These are phyloP conservation scores for Monosporozyma solicola DNA, from an alignment of 805 yeast genomes.

Conservation along the genomic window DNA sequence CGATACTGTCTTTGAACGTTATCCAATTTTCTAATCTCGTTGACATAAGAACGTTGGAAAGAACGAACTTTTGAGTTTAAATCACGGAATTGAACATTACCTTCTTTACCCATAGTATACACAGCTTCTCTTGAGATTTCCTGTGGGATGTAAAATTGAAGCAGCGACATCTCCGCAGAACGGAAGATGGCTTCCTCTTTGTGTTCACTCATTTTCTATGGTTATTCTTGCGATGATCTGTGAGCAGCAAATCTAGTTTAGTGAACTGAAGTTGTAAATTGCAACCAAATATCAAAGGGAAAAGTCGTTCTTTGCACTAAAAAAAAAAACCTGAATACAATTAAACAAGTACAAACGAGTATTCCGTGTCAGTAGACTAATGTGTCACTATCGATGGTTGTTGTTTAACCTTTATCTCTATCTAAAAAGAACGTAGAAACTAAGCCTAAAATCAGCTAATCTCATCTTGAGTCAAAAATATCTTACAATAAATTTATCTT, in stretches of 20 bases:
- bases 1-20: slow-evolving; percentile 81
- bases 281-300: not conserved
- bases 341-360: not conserved
- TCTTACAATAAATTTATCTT: not conserved
- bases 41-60: slow-evolving; percentile 86
- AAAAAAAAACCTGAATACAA: not conserved
- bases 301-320: not conserved
- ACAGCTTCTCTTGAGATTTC: slow-evolving; percentile 84
- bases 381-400: not conserved
- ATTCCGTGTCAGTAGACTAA: not conserved
- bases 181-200: slow-evolving; percentile 37
- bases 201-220: slow-evolving; percentile 1
- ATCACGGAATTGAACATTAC: slow-evolving; percentile 82
- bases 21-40: slow-evolving; percentile 75
- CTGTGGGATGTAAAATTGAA: slow-evolving; percentile 83
- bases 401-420: not conserved
- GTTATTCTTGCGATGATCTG: not conserved
- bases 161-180: slow-evolving; percentile 95
- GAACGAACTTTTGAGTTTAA: slow-evolving; percentile 69
- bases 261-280: not conserved
- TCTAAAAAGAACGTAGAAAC: not conserved
- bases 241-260: too few species aligned
- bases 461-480: not conserved
- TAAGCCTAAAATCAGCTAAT: not conserved
- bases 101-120: slow-evolving; percentile 79